Evolutionary conservation across 352 stramenopile genomes (phyloP).

Genomic region (Globisporangium nodosum): DNA sequence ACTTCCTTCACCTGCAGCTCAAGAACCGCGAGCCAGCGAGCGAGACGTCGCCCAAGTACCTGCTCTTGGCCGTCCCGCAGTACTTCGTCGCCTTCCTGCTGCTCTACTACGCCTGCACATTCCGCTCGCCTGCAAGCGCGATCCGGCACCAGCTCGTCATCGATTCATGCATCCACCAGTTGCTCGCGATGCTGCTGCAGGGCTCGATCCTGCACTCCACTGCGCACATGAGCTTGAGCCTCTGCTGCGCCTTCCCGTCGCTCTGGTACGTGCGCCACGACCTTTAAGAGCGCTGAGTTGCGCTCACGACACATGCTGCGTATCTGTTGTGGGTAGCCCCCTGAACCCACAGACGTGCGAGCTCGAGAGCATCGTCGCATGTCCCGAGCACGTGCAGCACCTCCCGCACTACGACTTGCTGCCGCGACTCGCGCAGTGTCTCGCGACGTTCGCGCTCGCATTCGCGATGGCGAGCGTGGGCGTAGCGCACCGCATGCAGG

Average conservation of each 20-base stretch:
- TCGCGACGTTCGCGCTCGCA: conserved; percentile 37
- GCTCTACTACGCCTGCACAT: conserved; percentile 63
- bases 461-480: conserved; percentile 35
- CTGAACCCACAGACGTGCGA: conserved; percentile 25
- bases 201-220: conserved; percentile 34
- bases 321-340: conserved; percentile 18
- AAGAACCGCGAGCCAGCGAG: conserved; percentile 27
- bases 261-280: conserved; percentile 31
- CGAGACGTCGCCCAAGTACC: conserved; percentile 52
- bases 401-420: conserved; percentile 31
- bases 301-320: background rate
- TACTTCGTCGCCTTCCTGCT: conserved; percentile 34
- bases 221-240: conserved; percentile 37
- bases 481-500: conserved; percentile 29
- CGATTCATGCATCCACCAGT: conserved; percentile 53
- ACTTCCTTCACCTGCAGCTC: conserved; percentile 14
- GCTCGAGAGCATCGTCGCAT: conserved; percentile 37
- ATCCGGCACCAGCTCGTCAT: conserved; percentile 46
- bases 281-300: background rate
- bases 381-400: conserved; percentile 23
- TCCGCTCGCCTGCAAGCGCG: conserved; percentile 27
- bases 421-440: conserved; percentile 30
- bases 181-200: conserved; percentile 30
- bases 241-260: conserved; percentile 45
- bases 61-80: conserved; percentile 44